Conservation (phyloP, 148 eudicot species). For the Simmondsia chinensis region DNA sequence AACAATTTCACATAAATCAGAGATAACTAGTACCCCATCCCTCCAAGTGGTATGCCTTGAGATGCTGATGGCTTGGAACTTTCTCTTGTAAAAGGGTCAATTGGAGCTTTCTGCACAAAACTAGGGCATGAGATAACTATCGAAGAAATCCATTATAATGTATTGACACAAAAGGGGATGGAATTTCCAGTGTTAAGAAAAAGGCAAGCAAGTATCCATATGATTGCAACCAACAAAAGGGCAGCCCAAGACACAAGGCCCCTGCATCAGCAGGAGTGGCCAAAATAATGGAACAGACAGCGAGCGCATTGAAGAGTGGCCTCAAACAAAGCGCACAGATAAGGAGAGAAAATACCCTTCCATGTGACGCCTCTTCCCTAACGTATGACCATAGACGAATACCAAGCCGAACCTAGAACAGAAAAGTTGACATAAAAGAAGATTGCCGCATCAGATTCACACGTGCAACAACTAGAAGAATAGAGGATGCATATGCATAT, state of each 20-base stretch:
- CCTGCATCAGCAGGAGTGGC: too few species aligned
- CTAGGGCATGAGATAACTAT: not conserved
- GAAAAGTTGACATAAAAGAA: not conserved
- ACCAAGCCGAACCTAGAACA: conserved; percentile 75
- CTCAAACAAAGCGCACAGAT: too few species aligned
- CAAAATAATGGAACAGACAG: too few species aligned
- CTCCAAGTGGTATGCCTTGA: conserved; percentile 96
- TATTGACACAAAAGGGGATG: too few species aligned
- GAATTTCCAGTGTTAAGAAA: too few species aligned
- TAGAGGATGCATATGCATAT: too few species aligned
- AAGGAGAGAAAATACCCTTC: conserved; percentile 61
- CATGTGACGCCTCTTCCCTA: conserved; percentile 95
- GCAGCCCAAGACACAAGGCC: too few species aligned
- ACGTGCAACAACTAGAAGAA: too few species aligned
- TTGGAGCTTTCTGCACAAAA: conserved; percentile 79
- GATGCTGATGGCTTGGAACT: conserved; percentile 87
- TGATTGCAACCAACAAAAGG: too few species aligned
- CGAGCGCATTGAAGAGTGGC: too few species aligned
- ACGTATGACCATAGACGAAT: conserved; percentile 91
- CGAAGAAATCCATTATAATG: too few species aligned
- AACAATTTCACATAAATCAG: conserved; percentile 3
- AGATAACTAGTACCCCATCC: conserved; percentile 75
- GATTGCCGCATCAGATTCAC: not conserved
- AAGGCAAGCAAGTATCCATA: too few species aligned
- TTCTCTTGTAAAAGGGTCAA: conserved; percentile 85